Percentiles rank a stretch among this genome's conserved stretches.
Conservation (phyloP, 169 alveolate genomes). For the Plasmodium coatneyi region DNA sequence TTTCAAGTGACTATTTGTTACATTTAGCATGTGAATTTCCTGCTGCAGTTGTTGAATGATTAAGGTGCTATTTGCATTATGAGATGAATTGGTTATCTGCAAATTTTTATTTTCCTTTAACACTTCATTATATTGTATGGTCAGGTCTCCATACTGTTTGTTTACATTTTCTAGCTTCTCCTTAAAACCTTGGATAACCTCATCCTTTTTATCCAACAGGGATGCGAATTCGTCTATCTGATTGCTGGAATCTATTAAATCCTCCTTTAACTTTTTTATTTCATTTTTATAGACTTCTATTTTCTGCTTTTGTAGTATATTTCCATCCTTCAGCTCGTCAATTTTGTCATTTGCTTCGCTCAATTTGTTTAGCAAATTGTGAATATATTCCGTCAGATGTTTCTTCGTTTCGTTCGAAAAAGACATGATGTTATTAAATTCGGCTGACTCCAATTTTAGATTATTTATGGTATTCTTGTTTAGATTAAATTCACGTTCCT, state of each 20-base stretch:
- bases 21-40: constrained; percentile 43
- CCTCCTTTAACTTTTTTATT: constrained; percentile 52
- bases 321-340: constrained; percentile 53
- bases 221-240: constrained; percentile 72
- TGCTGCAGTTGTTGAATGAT: constrained; percentile 72
- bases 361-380: constrained; percentile 50
- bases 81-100: constrained; percentile 41
- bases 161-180: constrained; percentile 27
- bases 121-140: constrained; percentile 39
- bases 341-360: constrained; percentile 70
- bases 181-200: constrained; percentile 47
- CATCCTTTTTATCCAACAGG: constrained; percentile 62
- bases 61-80: constrained; percentile 49
- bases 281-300: constrained; percentile 52
- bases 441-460: constrained; percentile 71
- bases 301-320: constrained; percentile 31
- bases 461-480: constrained; percentile 51
- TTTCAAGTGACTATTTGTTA: constrained; percentile 57
- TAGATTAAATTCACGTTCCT: constrained; percentile 34
- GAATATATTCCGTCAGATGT: constrained; percentile 66
- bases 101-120: constrained; percentile 64
- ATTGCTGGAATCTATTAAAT: constrained; percentile 67
- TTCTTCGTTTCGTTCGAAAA: constrained; percentile 72
- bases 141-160: constrained; percentile 30
- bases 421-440: constrained; percentile 49